Conservation (phyloP, 1,139 yeast genomes). For the Suhomyces coccinellae region DNA sequence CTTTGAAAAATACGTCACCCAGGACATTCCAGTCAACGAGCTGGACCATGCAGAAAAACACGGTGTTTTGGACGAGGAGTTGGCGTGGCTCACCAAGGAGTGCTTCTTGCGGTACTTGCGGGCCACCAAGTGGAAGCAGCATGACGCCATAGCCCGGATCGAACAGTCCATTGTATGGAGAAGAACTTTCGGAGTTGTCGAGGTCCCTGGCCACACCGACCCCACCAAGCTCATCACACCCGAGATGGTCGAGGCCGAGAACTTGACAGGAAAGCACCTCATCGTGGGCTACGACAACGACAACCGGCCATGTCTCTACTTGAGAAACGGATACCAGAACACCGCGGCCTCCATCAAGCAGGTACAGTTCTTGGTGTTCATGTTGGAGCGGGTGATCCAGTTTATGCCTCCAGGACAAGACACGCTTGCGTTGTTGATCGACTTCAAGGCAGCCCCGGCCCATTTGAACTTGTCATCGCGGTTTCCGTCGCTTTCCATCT, state of each 20-base stretch:
- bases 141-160: conserved; percentile 70
- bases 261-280: conserved; percentile 85
- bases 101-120: conserved; percentile 83
- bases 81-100: conserved; percentile 89
- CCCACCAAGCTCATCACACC: conserved; percentile 53
- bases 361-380: conserved; percentile 88
- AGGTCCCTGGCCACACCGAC: conserved; percentile 45
- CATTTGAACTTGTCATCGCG: conserved; percentile 41
- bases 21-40: conserved; percentile 24
- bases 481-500: conserved; percentile 45
- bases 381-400: conserved; percentile 87
- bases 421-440: conserved; percentile 82
- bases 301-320: conserved; percentile 83
- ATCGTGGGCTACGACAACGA: conserved; percentile 87
- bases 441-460: conserved; percentile 67
- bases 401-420: conserved; percentile 97
- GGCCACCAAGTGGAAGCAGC: conserved; percentile 85
- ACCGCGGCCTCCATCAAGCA: conserved; percentile 84
- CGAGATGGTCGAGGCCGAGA: conserved; percentile 66
- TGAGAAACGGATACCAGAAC: conserved; percentile 91
- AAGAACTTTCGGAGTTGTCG: conserved; percentile 82
- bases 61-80: conserved; percentile 56
- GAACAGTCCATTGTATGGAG: conserved; percentile 85
- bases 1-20: conserved; percentile 45
- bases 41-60: conserved; percentile 33